These are phyloP conservation scores for Rhipidocladum racemiflorum DNA, from an alignment of 176 grass and related monocot species.

Conservation along the genomic window DNA sequence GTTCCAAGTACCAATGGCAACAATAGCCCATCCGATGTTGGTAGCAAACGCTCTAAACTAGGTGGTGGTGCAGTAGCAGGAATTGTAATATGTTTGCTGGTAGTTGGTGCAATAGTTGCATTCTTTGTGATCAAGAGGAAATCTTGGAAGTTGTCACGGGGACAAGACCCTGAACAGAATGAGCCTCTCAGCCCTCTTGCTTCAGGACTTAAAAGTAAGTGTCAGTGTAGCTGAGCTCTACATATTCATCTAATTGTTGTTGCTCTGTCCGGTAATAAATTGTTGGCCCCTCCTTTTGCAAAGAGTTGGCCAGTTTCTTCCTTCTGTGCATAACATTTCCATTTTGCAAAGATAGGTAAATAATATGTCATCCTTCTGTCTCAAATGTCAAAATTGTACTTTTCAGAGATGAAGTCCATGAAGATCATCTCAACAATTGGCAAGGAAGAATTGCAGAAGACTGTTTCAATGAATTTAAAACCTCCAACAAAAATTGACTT, in stretches of 20 bases:
- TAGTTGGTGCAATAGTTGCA: conserved; percentile 44
- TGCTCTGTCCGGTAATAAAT: not conserved
- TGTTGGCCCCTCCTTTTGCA: not conserved
- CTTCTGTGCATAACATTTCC: not conserved
- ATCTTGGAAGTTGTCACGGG: conserved; percentile 38
- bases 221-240: not conserved
- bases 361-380: not conserved
- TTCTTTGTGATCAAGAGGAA: conserved; percentile 70
- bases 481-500: conserved; percentile 78
- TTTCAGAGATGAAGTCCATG: conserved; percentile 69
- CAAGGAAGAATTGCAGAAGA: conserved; percentile 46
- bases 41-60: conserved; percentile 51
- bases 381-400: conserved; percentile 5
- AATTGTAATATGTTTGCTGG: conserved; percentile 82
- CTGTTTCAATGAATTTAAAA: conserved; percentile 78
- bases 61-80: conserved; percentile 71
- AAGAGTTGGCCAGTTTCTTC: not conserved
- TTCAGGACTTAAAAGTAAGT: conserved; percentile 53
- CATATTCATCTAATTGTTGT: not conserved
- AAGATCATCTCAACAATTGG: conserved; percentile 54
- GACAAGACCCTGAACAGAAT: conserved; percentile 49
- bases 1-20: conserved; percentile 25
- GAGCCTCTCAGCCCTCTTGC: conserved; percentile 69
- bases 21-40: conserved; percentile 2
- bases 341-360: not conserved